Evolutionary conservation across 495 filamentous ascomycete species (phyloP), one percentile per base, ranked within the genome.

Genomic region (Trichoderma parareesei): DNA sequence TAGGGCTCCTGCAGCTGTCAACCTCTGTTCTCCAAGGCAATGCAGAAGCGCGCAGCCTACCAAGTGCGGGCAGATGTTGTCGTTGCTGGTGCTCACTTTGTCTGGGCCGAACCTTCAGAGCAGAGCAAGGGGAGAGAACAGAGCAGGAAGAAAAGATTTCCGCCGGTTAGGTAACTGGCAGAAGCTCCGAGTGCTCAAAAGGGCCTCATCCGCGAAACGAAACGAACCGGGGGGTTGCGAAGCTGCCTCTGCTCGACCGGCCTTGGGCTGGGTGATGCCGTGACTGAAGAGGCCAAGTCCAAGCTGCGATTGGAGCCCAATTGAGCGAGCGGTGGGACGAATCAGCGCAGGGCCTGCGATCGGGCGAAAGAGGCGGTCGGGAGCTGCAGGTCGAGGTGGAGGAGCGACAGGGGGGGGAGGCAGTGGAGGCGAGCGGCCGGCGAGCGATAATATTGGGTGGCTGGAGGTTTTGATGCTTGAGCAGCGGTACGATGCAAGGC

Each of bases 401-500:
- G 53, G 53, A 57, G 53, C 53, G 27, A 27, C 27, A 0, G 27
- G 27, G 27, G 27, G 27, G 27, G 27, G 27, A 27, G 27, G 27
- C 11, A 38, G 53, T 57, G 53, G 53, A 57, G 53, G 53, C 53
- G 27, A 11, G 27, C 14, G 37, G 53, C 5, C 27, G 13, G 53
- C 53, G 35, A 10, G 7, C 53, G 27, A 37, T 20, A 57, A 57
- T 37, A 10, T 57, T 27, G 53, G 53, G 53, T 57, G 53, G 53
- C 53, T 57, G 53, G 53, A 38, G 20, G 27, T 13, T 27, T 27
- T 27, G 53, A 57, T 35, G 53, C 53, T 57, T 37, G 53, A 33
- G 53, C 53, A 57, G 53, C 53, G 53, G 53, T 57, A 57, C 35
- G 53, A 57, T 57, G 53, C 53, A 57, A 57, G 53, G 53, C 53